phyloP scores from a whole-genome alignment of 2,329 filamentous ascomycete genomes.

The Aspergillus sp. region DNA sequence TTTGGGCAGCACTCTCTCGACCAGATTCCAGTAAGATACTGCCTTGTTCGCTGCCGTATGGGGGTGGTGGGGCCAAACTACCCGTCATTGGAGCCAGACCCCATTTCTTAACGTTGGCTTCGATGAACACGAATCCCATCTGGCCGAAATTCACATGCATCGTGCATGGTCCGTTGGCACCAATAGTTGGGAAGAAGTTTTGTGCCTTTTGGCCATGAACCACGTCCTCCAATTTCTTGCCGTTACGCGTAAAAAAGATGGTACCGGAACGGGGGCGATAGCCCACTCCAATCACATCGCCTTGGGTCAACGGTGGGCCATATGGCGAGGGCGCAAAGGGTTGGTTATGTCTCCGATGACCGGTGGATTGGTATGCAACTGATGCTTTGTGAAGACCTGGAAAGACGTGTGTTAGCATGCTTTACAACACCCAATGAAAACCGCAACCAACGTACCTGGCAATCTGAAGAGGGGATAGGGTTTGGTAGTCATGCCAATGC shows the following conservation, averaged over 20 bases:
- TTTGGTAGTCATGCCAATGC: slow-evolving; percentile 93
- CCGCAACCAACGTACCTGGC: slow-evolving; percentile 61
- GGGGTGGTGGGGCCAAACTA: slow-evolving; percentile 87
- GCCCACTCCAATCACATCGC: slow-evolving; percentile 91
- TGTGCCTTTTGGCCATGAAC: slow-evolving; percentile 87
- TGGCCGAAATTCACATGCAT: slow-evolving; percentile 98
- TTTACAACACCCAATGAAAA: background rate
- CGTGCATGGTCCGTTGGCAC: slow-evolving; percentile 85
- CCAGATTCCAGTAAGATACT: slow-evolving; percentile 92
- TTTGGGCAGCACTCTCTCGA: slow-evolving; percentile 47
- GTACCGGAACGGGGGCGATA: slow-evolving; percentile 92
- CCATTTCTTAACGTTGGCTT: slow-evolving; percentile 99
- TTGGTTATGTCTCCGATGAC: slow-evolving; percentile 85
- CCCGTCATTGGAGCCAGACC: slow-evolving; percentile 93
- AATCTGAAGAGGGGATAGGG: slow-evolving; percentile 92
- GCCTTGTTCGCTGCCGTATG: slow-evolving; percentile 94
- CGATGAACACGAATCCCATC: slow-evolving; percentile 96
- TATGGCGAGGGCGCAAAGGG: slow-evolving; percentile 78
- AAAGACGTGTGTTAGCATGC: slow-evolving; percentile 8
- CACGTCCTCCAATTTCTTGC: slow-evolving; percentile 93
- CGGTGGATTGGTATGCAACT: slow-evolving; percentile 83
- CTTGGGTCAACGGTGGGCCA: slow-evolving; percentile 80
- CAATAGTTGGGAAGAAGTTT: slow-evolving; percentile 97
- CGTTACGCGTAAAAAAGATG: slow-evolving; percentile 97
- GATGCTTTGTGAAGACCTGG: slow-evolving; percentile 88